These are phyloP conservation scores for Casaregolazyma suthepensis DNA, from an alignment of 1,139 yeast genomes.

Conservation along the genomic window DNA sequence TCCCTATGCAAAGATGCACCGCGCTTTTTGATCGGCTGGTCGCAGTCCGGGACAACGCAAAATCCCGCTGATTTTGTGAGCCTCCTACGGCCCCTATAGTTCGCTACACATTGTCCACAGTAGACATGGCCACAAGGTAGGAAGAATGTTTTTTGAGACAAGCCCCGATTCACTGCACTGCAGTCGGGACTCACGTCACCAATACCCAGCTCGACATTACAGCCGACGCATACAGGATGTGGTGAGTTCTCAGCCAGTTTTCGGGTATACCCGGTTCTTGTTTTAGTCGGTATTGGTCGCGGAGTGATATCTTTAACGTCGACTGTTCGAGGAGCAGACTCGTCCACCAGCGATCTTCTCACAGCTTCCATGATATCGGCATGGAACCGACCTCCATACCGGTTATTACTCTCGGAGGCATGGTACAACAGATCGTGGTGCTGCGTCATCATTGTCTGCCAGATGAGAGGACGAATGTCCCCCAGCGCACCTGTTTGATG, in stretches of 20 bases:
- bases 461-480: background rate
- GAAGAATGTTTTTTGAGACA: slow-evolving; percentile 63
- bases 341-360: slow-evolving; percentile 10
- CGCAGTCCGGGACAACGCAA: slow-evolving; percentile 23
- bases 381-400: slow-evolving; percentile 2
- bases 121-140: slow-evolving; percentile 78
- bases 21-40: slow-evolving; percentile 15
- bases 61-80: slow-evolving; percentile 12
- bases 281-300: slow-evolving; percentile 15
- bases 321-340: slow-evolving; percentile 9
- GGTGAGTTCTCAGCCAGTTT: slow-evolving; percentile 8
- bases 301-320: slow-evolving; percentile 15
- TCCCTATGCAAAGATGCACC: slow-evolving; percentile 5
- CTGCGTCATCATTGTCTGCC: slow-evolving; percentile 2
- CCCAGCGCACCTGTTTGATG: background rate
- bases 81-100: slow-evolving; percentile 32
- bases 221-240: slow-evolving; percentile 51
- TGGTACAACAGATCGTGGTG: background rate
- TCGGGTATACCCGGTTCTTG: slow-evolving; percentile 23
- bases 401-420: background rate
- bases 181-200: slow-evolving; percentile 51
- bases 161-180: slow-evolving; percentile 50
- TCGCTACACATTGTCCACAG: slow-evolving; percentile 78
- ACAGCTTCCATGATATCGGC: slow-evolving; percentile 13
- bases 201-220: slow-evolving; percentile 63